A percentile compares a stretch with the other conserved stretches of the same genome.
Evolutionary conservation across 305 asterid species (phyloP).

Genomic region (Fraxinus xanthoxyloides): DNA sequence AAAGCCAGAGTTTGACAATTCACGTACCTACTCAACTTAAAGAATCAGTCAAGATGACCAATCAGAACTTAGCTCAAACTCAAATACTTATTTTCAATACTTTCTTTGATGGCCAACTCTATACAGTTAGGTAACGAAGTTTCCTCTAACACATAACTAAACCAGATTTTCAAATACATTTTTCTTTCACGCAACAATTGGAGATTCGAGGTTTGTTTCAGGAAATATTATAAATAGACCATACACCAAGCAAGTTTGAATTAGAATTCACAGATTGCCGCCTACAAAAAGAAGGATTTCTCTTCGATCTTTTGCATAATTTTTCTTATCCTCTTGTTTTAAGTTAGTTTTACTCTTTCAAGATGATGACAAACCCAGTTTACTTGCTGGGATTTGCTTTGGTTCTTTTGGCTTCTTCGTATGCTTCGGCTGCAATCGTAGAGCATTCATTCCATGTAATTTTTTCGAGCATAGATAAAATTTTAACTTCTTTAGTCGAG

Average conservation of each 20-base stretch:
- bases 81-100: background rate
- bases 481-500: background rate
- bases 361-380: constrained; percentile 22
- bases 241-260: background rate
- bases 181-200: constrained; percentile 35
- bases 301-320: constrained; percentile 16
- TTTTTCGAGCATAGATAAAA: background rate
- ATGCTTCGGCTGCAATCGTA: constrained; percentile 49
- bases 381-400: constrained; percentile 27
- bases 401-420: constrained; percentile 25
- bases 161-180: background rate
- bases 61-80: background rate
- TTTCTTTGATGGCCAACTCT: constrained; percentile 39
- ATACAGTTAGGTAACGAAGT: constrained; percentile 37
- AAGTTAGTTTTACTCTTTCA: background rate
- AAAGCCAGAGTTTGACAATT: background rate
- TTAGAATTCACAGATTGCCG: constrained; percentile 4
- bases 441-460: constrained; percentile 59
- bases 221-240: background rate
- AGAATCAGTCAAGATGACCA: background rate
- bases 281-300: constrained; percentile 23
- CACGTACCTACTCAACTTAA: background rate
- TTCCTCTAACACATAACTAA: constrained; percentile 23
- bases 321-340: background rate
- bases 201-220: background rate